A percentile compares a stretch with the other conserved stretches of the same genome.
Evolutionary conservation across 768 basidiomycete species (phyloP).

Genomic region (Russula brevipes): DNA sequence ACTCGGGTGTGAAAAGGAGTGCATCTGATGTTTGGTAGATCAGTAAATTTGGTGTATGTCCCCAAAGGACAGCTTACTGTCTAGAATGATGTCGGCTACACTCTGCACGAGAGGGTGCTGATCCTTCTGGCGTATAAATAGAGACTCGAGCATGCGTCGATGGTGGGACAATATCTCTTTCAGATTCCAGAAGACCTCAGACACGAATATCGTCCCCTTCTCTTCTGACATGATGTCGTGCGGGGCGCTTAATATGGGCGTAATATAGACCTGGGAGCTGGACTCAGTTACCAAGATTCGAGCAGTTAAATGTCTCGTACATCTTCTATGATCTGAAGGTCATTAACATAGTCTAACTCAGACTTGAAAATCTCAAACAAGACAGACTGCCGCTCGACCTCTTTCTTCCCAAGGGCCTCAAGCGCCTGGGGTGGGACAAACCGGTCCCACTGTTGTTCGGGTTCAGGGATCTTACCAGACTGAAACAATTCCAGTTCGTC

Average conservation of each 20-base stretch:
- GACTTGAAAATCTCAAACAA: constrained; percentile 89
- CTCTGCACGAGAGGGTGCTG: constrained; percentile 80
- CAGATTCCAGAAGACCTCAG: constrained; percentile 82
- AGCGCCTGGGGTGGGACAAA: constrained; percentile 70
- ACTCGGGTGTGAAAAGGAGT: constrained; percentile 52
- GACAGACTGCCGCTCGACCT: constrained; percentile 79
- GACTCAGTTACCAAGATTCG: background rate
- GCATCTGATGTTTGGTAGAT: constrained; percentile 27
- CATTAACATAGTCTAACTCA: constrained; percentile 82
- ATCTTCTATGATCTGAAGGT: constrained; percentile 65
- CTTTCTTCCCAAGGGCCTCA: constrained; percentile 64
- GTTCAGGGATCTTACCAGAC: constrained; percentile 52
- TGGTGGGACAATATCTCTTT: constrained; percentile 62
- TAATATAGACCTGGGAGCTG: constrained; percentile 59
- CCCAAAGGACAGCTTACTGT: constrained; percentile 44
- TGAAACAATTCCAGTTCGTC: constrained; percentile 67
- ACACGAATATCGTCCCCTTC: constrained; percentile 58
- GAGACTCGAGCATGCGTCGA: constrained; percentile 57
- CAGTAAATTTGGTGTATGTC: background rate
- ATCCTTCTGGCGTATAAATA: constrained; percentile 79
- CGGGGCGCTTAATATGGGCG: constrained; percentile 51
- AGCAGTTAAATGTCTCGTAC: constrained; percentile 35
- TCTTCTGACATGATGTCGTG: constrained; percentile 62
- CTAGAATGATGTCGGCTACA: constrained; percentile 80
- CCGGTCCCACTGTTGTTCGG: constrained; percentile 76